Conservation (phyloP, 495 filamentous ascomycete species). For the Pseudomonodictys pantanalensis region DNA sequence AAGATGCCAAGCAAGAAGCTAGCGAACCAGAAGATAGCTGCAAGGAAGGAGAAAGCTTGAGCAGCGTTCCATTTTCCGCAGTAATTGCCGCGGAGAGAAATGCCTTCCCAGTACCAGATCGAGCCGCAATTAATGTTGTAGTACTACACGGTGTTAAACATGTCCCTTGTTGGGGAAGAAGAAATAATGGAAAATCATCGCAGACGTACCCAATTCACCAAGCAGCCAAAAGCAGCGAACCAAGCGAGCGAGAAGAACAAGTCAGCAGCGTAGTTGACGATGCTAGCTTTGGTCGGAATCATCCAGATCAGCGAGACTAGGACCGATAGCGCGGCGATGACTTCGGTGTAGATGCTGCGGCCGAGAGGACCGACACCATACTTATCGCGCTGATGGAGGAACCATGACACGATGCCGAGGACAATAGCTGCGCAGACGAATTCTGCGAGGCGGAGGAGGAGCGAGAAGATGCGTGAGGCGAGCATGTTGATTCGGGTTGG, state of each 20-base stretch:
- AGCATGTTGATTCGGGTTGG: constrained; percentile 22
- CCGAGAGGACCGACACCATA: constrained; percentile 44
- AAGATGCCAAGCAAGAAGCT: constrained; percentile 11
- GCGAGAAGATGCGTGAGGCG: constrained; percentile 51
- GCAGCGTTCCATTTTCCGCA: constrained; percentile 65
- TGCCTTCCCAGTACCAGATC: constrained; percentile 50
- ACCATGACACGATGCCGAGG: constrained; percentile 56
- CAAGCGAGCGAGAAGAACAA: constrained; percentile 27
- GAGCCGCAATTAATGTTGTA: constrained; percentile 53
- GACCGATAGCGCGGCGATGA: constrained; percentile 56
- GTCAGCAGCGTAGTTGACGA: constrained; percentile 39
- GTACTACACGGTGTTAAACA: constrained; percentile 52
- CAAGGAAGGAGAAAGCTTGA: constrained; percentile 65
- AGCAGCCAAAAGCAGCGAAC: constrained; percentile 31
- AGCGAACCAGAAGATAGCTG: constrained; percentile 64
- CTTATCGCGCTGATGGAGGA: constrained; percentile 44
- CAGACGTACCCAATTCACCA: background rate
- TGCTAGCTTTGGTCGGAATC: constrained; percentile 50
- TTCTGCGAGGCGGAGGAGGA: constrained; percentile 48
- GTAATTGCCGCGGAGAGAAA: constrained; percentile 35
- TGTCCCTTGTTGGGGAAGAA: background rate
- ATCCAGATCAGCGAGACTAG: constrained; percentile 54
- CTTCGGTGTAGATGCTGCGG: constrained; percentile 60
- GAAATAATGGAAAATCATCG: background rate
- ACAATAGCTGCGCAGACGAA: constrained; percentile 48